phyloP scores from a whole-genome alignment of 2,329 filamentous ascomycete species.

The Colletotrichum sp. region DNA sequence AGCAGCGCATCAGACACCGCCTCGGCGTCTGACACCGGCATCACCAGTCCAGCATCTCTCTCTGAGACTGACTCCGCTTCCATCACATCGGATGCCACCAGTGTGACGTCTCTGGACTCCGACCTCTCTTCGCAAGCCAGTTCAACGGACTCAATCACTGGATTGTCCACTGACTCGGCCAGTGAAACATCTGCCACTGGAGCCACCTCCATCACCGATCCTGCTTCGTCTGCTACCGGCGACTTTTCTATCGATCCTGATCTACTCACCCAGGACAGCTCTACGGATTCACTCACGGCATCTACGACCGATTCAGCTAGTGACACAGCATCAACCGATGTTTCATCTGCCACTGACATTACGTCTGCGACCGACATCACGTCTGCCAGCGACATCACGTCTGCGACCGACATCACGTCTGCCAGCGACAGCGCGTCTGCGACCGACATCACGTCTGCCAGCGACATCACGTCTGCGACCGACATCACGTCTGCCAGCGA shows the following conservation, averaged over 20 bases:
- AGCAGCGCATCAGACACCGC: not conserved
- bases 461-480: not conserved
- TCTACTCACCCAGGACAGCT: not conserved
- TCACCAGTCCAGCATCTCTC: not conserved
- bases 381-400: no score
- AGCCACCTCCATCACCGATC: not conserved
- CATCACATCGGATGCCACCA: not conserved
- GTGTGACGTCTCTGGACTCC: not conserved
- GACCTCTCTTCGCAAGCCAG: not conserved
- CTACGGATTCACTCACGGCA: not conserved
- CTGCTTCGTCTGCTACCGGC: not conserved
- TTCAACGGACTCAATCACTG: not conserved
- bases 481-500: no score
- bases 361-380: not conserved
- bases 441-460: not conserved
- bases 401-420: no score
- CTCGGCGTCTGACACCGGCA: not conserved
- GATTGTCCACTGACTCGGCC: not conserved
- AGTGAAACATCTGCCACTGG: not conserved
- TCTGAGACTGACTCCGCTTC: not conserved
- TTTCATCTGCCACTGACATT: not conserved
- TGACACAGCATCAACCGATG: not conserved
- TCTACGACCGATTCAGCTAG: not conserved
- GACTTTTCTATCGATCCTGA: not conserved
- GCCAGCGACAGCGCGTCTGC: not conserved